Base-by-base conservation (phyloP, 2,329 filamentous ascomycete genomes). In the Aspergillus amoenus region DNA sequence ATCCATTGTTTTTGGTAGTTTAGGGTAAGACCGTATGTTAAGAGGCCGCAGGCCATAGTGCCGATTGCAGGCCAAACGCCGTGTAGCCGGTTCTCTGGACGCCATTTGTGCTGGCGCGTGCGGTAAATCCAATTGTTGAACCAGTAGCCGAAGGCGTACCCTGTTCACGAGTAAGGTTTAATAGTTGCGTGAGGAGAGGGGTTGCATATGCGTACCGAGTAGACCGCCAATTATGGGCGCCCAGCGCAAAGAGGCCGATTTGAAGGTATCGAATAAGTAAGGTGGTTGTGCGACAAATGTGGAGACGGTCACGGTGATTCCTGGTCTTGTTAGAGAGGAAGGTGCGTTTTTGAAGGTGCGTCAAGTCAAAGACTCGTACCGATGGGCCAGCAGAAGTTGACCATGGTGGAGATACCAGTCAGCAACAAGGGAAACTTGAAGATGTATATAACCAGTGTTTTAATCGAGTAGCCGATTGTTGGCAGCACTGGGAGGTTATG, bases 351-450 rank as follows among this genome's bases (percentile, higher is more conserved):
- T 56, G 27, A 30, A 30, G 9, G 27, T 30, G 9, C 27, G 3
- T 4, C 27, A 30, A 30, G 9, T 30, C 9, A 9, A 30, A 30
- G 1, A 11, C 8, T 11, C 9, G 27, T 30, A 65, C 72, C 72
- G 54, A 75, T 75, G 0, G 73, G 71, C 73, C 71, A 75, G 41
- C 66, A 71, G 52, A 73, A 74, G 22, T 68, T 73, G 13, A 74
- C 68, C 65, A 75, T 63, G n/a, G 66, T 67, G 13, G 70, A 64
- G 34, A 75, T 52, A 52, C 68, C 69, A 6, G 65, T 69, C 52
- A 72, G 56, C 2, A 73, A 52, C 22, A 73, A 52, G 0, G 70
- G 68, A 13, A 69, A 58, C 48, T 70, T 69, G 61, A 74, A 70
- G 8, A 73, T 63, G 52, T 71, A 66, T 8, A 65, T 18, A 2